Evolutionary conservation across 345 rosid genomes (phyloP), one percentile per base, ranked within the genome.

Genomic region (Citrus australasica): DNA sequence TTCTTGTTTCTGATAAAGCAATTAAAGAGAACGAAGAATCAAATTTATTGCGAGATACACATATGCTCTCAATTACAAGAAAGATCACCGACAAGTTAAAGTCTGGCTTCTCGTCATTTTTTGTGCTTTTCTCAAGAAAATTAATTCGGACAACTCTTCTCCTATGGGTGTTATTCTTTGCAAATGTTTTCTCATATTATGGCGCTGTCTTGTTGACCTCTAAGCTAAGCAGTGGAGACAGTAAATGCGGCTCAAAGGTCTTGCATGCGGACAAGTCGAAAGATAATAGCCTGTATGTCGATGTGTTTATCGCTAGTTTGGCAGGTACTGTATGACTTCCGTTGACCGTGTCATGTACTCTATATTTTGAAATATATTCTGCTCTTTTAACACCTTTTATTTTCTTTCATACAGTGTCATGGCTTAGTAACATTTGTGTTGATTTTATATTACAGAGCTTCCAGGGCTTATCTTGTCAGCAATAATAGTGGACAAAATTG

Each of bases 391-490:
- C 5, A 27, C 22, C 7, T 17, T 53, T 53, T 53, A 1, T 16
- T 53, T 53, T 53, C 58, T 53, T 53, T 17, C 58, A 17, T 17
- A 19, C 56, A 70, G 33, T 1, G 19, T 22, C 38, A 22, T 58
- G 28, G 66, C 25, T 35, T 7, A 10, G 21, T 55, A 73, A 21
- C 66, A 73, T 61, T 28, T 40, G 13, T 66, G 14, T 40, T 16
- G 9, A 3, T 21, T 79, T 78, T 42, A 64, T 69, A 51, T 72
- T 73, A 24, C 75, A 91, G 92, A 91, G 83, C 73, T 86, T 69
- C 94, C 92, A 28, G 94, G 92, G 76, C 88, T 89, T 37, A 55
- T 88, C 19, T 73, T 91, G 27, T 83, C 94, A 61, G 91, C 91
- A 35, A 51, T 86, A 17, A 83, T 79, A 25, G 89, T 91, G 24